phyloP scores from a whole-genome alignment of 768 basidiomycete genomes.

The Boletus vermiculosoides region DNA sequence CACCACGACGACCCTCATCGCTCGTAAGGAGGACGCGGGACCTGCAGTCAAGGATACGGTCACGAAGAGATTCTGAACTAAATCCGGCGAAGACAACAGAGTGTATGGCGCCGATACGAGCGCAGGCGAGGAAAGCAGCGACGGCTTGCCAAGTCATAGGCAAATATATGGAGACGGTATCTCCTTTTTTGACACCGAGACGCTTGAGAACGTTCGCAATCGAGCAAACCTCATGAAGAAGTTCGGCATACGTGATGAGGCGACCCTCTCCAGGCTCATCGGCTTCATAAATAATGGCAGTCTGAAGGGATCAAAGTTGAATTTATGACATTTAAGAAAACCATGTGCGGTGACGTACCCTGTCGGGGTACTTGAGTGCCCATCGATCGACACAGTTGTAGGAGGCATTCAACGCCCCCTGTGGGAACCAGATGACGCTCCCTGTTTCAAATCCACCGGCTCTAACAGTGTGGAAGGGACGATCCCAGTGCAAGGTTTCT shows the following conservation, averaged over 20 bases:
- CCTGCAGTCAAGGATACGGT: slow-evolving; percentile 87
- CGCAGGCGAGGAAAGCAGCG: slow-evolving; percentile 96
- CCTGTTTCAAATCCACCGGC: slow-evolving; percentile 81
- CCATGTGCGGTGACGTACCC: slow-evolving; percentile 41
- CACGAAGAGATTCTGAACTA: slow-evolving; percentile 89
- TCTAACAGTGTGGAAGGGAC: slow-evolving; percentile 84
- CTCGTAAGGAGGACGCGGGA: slow-evolving; percentile 91
- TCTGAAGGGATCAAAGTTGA: slow-evolving; percentile 40
- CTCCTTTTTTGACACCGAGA: slow-evolving; percentile 92
- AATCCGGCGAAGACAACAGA: slow-evolving; percentile 98
- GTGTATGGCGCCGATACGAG: slow-evolving; percentile 94
- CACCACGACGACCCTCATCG: slow-evolving; percentile 92
- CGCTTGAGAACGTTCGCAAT: slow-evolving; percentile 90
- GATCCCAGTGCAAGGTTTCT: slow-evolving; percentile 81
- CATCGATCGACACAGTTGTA: slow-evolving; percentile 99
- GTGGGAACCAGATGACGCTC: slow-evolving; percentile 95
- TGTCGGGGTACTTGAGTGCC: slow-evolving; percentile 87
- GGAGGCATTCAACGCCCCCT: slow-evolving; percentile 87
- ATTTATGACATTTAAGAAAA: not conserved
- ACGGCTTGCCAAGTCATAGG: slow-evolving; percentile 96
- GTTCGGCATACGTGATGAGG: slow-evolving; percentile 76
- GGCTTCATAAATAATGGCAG: slow-evolving; percentile 97
- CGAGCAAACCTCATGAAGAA: slow-evolving; percentile 84
- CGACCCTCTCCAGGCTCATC: slow-evolving; percentile 86
- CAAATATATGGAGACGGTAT: slow-evolving; percentile 89